Evolutionary conservation across 768 basidiomycete species (phyloP).

Genomic region (Cyathus striatus): DNA sequence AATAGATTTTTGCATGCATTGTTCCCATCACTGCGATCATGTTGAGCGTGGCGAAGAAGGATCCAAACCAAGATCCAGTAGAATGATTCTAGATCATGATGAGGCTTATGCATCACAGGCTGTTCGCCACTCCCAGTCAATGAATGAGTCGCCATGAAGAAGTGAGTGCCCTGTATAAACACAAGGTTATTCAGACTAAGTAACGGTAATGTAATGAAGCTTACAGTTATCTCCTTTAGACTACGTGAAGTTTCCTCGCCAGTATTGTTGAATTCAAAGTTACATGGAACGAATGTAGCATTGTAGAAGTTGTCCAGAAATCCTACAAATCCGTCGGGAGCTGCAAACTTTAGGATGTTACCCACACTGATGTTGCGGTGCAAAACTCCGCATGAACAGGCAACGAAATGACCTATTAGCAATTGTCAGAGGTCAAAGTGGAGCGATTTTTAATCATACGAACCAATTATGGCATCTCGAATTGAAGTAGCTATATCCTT

Average conservation of each 20-base stretch:
- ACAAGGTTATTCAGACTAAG: too few species aligned
- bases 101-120: background rate
- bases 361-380: constrained; percentile 2
- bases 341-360: background rate
- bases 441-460: too few species aligned
- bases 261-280: background rate
- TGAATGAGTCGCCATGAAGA: background rate
- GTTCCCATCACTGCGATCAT: background rate
- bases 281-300: background rate
- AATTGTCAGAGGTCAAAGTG: background rate
- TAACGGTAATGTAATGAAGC: too few species aligned
- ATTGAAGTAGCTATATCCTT: too few species aligned
- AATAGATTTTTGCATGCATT: background rate
- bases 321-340: background rate
- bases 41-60: background rate
- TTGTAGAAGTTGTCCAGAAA: constrained; percentile 2
- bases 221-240: too few species aligned
- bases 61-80: background rate
- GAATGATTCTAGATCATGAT: background rate
- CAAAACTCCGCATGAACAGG: background rate
- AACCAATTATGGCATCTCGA: too few species aligned
- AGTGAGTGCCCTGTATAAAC: background rate
- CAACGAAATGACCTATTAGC: background rate
- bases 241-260: too few species aligned
- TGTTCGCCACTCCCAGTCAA: background rate